Evolutionary conservation across 2,329 filamentous ascomycete genomes (phyloP), one percentile per base, ranked within the genome.

Genomic region (Penicillium sp.): DNA sequence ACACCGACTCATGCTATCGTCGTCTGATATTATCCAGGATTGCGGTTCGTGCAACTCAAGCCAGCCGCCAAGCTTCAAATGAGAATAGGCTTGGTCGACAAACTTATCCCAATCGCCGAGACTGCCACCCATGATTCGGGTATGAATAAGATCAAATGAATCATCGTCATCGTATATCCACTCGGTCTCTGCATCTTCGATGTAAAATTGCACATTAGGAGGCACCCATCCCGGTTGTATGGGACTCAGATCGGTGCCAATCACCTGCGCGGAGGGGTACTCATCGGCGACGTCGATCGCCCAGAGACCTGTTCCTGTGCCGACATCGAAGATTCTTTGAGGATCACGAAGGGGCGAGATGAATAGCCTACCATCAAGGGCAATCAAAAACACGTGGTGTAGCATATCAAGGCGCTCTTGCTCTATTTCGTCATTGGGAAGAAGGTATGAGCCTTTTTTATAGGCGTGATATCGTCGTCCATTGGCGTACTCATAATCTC

Each of bases 281-380:
- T 43, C 50, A 24, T 54, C 51, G 28, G 66, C 52, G 5, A 79
- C 77, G 42, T 80, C 75, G n/a, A 83, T 77, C 2, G 82, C 82
- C 83, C 83, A 86, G 43, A 83, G 74, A 7, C 79, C 79, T 3
- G 77, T 81, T 11, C 79, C 79, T 0, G 78, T 81, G 6, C 79
- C 79, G 12, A 81, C 66, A 62, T 81, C 80, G 5, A 82, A 69
- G 21, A 76, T 73, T 30, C 71, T 67, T 38, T 68, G 69, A 2
- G 74, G 72, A 7, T 71, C 64, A 1, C 69, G 61, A 6, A 79
- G 62, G 2, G 79, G 79, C 11, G 77, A 74, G 12, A 76, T 69
- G 60, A 74, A 74, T 3, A 81, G 71, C 40, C 71, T 70, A 51
- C 78, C 76, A 38, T 71, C 66, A 38, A 77, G 72, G 2, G 76